phyloP scores from a whole-genome alignment of 768 basidiomycete genomes.

The Lactifluus hygrophoroides region DNA sequence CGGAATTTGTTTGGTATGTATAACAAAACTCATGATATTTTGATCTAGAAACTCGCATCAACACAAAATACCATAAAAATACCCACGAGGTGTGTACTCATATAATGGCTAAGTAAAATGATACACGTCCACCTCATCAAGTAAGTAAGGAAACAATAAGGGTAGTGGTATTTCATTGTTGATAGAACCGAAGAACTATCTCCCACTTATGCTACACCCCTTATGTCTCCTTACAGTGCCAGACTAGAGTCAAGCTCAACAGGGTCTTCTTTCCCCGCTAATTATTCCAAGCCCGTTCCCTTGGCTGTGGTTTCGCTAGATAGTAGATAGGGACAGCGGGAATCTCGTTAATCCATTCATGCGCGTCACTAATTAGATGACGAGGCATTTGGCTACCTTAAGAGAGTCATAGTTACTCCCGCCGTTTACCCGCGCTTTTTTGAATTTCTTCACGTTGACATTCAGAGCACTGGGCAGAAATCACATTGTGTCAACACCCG shows the following conservation, averaged over 20 bases:
- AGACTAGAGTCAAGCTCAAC: slow-evolving; percentile 82
- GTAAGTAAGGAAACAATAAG: slow-evolving; percentile 75
- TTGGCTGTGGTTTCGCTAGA: no score
- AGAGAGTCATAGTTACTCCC: slow-evolving; percentile 78
- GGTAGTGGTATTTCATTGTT: slow-evolving; percentile 83
- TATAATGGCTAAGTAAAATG: no score
- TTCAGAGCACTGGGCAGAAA: slow-evolving; percentile 79
- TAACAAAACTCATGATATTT: no score
- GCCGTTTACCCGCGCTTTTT: slow-evolving; percentile 72
- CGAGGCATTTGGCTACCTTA: slow-evolving; percentile 76
- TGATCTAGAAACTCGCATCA: no score
- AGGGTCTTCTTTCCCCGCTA: slow-evolving; percentile 70
- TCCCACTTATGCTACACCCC: slow-evolving; percentile 77
- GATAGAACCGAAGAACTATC: slow-evolving; percentile 62
- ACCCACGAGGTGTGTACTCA: no score
- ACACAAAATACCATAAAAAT: no score
- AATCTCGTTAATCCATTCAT: no score
- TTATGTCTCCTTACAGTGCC: slow-evolving; percentile 77
- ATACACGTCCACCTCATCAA: slow-evolving; percentile 67
- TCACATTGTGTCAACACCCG: slow-evolving; percentile 75
- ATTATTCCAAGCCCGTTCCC: no score
- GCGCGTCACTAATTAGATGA: slow-evolving; percentile 23
- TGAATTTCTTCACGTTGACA: slow-evolving; percentile 78
- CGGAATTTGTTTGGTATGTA: no score
- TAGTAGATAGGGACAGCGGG: no score